These are phyloP conservation scores for Mycena galopus DNA, from an alignment of 768 basidiomycete species.

Conservation along the genomic window DNA sequence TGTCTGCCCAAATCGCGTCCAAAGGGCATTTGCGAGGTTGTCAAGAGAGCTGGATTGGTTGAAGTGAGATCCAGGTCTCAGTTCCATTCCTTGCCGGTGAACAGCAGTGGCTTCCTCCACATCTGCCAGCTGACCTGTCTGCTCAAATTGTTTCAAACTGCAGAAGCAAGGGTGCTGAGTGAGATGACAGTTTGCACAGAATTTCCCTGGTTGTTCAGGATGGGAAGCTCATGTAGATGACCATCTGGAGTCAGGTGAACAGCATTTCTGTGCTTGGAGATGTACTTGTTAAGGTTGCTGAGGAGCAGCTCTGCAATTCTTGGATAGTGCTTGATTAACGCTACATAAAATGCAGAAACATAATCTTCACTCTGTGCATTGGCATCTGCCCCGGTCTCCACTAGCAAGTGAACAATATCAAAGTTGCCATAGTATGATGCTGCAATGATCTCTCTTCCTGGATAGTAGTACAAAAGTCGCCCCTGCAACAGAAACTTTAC, in stretches of 20 bases:
- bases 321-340: background rate
- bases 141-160: background rate
- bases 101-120: too few species aligned
- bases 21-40: too few species aligned
- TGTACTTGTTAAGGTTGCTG: background rate
- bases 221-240: background rate
- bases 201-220: background rate
- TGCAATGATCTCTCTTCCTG: background rate
- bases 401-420: background rate
- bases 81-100: too few species aligned
- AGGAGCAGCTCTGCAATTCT: background rate
- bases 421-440: background rate
- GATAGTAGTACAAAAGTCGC: background rate
- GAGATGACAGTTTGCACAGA: background rate
- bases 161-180: background rate
- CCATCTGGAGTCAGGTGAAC: too few species aligned
- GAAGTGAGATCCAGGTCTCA: too few species aligned
- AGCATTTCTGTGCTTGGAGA: background rate
- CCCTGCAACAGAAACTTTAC: background rate
- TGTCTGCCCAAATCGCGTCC: too few species aligned
- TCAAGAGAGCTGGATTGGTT: too few species aligned
- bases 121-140: too few species aligned
- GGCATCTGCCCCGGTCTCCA: background rate
- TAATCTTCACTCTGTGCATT: background rate
- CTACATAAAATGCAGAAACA: constrained; percentile 6